These are phyloP conservation scores for Amaranthus hypochondriacus DNA, from an alignment of 148 eudicot genomes.

Conservation along the genomic window DNA sequence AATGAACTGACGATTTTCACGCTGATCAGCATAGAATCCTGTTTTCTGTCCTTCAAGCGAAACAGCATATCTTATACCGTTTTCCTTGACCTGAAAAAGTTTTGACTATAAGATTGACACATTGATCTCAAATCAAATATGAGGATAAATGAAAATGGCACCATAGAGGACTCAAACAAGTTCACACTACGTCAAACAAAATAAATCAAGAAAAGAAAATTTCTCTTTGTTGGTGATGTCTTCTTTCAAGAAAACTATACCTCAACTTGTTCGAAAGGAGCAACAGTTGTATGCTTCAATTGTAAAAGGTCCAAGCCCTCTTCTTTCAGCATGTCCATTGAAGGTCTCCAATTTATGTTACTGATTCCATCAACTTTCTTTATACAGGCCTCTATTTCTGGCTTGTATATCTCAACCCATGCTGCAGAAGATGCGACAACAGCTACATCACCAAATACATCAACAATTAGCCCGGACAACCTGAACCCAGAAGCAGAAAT, in stretches of 20 bases:
- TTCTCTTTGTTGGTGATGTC: background rate
- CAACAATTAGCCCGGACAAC: conserved; percentile 92
- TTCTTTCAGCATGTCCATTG: conserved; percentile 78
- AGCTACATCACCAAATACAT: conserved; percentile 86
- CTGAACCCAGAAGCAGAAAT: conserved; percentile 37
- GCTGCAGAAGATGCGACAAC: conserved; percentile 98
- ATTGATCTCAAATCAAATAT: background rate
- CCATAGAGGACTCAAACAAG: background rate
- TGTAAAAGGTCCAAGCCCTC: conserved; percentile 63
- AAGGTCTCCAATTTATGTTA: conserved; percentile 76
- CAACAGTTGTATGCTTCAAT: conserved; percentile 25
- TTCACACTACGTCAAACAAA: background rate
- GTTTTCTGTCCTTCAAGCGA: conserved; percentile 94
- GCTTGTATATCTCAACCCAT: conserved; percentile 85
- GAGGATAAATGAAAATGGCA: background rate
- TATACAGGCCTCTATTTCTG: conserved; percentile 54
- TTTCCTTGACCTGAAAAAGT: conserved; percentile 65
- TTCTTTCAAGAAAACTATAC: conserved; percentile 28
- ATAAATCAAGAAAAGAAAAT: background rate
- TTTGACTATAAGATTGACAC: background rate
- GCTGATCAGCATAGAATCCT: conserved; percentile 97
- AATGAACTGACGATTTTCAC: conserved; percentile 82
- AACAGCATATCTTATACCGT: conserved; percentile 56
- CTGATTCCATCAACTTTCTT: conserved; percentile 41
- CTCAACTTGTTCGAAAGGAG: conserved; percentile 47